These are phyloP conservation scores for Hippophae gyantsensis DNA, from an alignment of 306 rosid species.

Conservation along the genomic window DNA sequence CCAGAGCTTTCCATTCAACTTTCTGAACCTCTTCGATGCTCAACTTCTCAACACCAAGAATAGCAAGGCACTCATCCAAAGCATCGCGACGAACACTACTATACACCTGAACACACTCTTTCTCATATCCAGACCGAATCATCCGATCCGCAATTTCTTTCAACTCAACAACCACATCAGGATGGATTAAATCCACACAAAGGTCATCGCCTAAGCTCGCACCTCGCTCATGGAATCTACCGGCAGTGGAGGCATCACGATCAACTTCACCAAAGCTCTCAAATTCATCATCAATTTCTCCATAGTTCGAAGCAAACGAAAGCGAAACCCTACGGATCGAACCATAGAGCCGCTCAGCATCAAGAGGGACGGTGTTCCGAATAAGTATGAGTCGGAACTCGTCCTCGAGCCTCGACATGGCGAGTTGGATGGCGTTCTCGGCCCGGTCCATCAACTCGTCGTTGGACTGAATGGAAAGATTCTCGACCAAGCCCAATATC, in stretches of 20 bases:
- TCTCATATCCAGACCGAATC: conserved; percentile 77
- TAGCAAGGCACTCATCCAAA: conserved; percentile 64
- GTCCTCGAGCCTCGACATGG: conserved; percentile 85
- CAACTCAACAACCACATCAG: conserved; percentile 61
- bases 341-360: conserved; percentile 58
- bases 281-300: conserved; percentile 40
- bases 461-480: conserved; percentile 38
- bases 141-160: conserved; percentile 75
- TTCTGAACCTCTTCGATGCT: conserved; percentile 95
- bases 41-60: conserved; percentile 68
- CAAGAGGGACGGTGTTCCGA: conserved; percentile 64
- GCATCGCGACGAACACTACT: conserved; percentile 76
- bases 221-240: conserved; percentile 67
- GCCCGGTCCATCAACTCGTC: conserved; percentile 54
- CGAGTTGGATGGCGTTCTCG: conserved; percentile 78
- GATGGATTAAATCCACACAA: conserved; percentile 55
- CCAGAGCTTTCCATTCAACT: conserved; percentile 63
- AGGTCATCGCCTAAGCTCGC: conserved; percentile 61
- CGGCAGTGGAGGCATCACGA: conserved; percentile 31
- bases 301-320: conserved; percentile 57
- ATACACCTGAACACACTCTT: conserved; percentile 84
- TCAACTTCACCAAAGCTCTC: conserved; percentile 58
- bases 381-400: conserved; percentile 68
- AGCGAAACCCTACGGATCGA: conserved; percentile 54
- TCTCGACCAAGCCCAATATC: conserved; percentile 49